A percentile compares a stretch with the other conserved stretches of the same genome.
phyloP scores from a whole-genome alignment of 2,329 filamentous ascomycete genomes.

The Penicillium corylophilum region DNA sequence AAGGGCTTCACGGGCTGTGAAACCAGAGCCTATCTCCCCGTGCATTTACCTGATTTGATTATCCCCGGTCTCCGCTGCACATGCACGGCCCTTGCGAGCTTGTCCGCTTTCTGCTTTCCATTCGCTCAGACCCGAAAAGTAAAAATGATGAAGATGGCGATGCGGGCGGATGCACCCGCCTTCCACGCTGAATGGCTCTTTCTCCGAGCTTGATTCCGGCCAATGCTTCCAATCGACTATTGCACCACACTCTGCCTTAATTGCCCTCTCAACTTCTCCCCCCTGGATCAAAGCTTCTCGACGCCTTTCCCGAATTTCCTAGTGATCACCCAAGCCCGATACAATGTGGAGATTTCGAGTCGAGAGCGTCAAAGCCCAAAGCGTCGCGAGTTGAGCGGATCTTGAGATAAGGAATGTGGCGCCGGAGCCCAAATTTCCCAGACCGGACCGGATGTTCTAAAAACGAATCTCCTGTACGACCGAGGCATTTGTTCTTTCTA shows the following conservation, averaged over 20 bases:
- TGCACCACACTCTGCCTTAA: too few relatives aligned
- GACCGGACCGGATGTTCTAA: background rate
- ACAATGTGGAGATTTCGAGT: too few relatives aligned
- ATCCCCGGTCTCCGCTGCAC: background rate
- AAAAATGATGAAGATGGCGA: background rate
- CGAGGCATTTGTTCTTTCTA: background rate
- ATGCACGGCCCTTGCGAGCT: background rate
- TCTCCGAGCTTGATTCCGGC: too few relatives aligned
- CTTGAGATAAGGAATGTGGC: slow-evolving; percentile 7
- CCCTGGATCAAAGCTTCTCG: background rate
- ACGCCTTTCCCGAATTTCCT: background rate
- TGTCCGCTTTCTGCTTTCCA: background rate
- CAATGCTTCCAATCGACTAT: too few relatives aligned
- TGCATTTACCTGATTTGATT: slow-evolving; percentile 27
- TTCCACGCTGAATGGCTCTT: too few relatives aligned
- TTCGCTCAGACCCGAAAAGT: background rate
- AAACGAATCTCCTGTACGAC: background rate
- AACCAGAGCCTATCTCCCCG: background rate
- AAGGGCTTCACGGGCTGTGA: slow-evolving; percentile 11
- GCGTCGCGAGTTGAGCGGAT: background rate
- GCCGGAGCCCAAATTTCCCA: background rate
- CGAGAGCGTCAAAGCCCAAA: background rate
- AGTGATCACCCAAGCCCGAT: slow-evolving; percentile 12
- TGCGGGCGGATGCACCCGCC: background rate
- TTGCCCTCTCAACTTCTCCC: too few relatives aligned